phyloP scores from a whole-genome alignment of 495 filamentous ascomycete species.

The Penicillium diatomitis region DNA sequence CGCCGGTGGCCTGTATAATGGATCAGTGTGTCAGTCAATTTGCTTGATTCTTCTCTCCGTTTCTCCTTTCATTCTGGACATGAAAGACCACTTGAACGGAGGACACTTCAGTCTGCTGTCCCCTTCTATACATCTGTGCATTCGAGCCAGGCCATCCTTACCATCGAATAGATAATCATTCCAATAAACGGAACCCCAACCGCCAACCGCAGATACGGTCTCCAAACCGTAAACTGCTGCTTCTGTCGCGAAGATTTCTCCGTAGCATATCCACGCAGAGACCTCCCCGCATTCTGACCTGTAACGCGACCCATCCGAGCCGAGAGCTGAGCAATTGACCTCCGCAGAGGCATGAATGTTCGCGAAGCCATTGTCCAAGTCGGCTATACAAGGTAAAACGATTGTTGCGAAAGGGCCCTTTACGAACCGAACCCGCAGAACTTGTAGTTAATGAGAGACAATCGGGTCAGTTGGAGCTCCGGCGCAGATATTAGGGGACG shows the following conservation, averaged over 20 bases:
- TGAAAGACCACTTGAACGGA: no score
- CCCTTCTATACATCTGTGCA: neutral
- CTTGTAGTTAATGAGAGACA: no score
- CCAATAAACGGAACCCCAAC: constrained; percentile 54
- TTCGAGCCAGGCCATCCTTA: constrained; percentile 13
- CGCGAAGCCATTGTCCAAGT: constrained; percentile 25
- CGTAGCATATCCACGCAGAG: constrained; percentile 25
- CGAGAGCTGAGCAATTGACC: constrained; percentile 23
- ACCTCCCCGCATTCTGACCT: constrained; percentile 9
- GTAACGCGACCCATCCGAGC: constrained; percentile 15
- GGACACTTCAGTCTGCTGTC: no score
- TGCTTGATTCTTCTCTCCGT: no score
- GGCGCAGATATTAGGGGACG: no score
- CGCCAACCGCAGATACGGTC: constrained; percentile 47
- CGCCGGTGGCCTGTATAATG: constrained; percentile 32
- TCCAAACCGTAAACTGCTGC: constrained; percentile 35
- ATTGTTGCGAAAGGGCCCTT: no score
- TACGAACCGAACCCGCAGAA: no score
- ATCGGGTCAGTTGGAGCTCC: no score
- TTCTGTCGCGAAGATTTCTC: constrained; percentile 15
- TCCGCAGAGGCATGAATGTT: constrained; percentile 32
- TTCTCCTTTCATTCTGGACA: no score
- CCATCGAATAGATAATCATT: constrained; percentile 60
- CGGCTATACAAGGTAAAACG: no score
- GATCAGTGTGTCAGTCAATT: constrained; percentile 1